Evolutionary conservation across 148 eudicot species (phyloP).

Genomic region (Rhododendron ferrugineum): DNA sequence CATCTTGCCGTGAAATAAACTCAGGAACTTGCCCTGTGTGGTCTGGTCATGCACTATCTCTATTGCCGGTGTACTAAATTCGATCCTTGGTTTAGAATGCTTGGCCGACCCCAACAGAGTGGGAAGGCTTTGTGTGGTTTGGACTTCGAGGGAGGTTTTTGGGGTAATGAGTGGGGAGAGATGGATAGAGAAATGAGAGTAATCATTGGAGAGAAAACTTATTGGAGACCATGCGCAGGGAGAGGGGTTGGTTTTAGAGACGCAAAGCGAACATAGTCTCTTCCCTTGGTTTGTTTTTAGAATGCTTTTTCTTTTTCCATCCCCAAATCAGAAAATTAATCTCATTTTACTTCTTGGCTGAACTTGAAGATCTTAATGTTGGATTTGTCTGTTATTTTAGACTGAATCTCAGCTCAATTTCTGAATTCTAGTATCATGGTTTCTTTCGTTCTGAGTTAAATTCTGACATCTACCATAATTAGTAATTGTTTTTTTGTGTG

Average conservation of each 20-base stretch:
- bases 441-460: neutral
- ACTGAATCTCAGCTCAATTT: neutral
- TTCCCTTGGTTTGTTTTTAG: neutral
- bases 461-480: neutral
- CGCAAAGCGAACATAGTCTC: neutral
- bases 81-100: neutral
- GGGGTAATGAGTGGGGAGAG: no score
- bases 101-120: neutral
- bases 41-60: neutral
- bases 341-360: neutral
- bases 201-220: no score
- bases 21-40: neutral
- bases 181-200: no score
- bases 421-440: neutral
- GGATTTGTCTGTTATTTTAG: neutral
- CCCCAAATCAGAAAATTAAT: neutral
- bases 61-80: neutral
- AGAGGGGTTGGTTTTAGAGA: no score
- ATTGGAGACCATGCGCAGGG: no score
- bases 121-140: neutral
- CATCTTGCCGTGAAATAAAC: neutral
- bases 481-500: neutral
- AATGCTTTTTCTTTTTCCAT: neutral
- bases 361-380: neutral
- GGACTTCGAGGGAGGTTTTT: no score